Evolutionary conservation across 2,329 filamentous ascomycete species (phyloP).

Genomic region (Phyllosticta capitalensis): DNA sequence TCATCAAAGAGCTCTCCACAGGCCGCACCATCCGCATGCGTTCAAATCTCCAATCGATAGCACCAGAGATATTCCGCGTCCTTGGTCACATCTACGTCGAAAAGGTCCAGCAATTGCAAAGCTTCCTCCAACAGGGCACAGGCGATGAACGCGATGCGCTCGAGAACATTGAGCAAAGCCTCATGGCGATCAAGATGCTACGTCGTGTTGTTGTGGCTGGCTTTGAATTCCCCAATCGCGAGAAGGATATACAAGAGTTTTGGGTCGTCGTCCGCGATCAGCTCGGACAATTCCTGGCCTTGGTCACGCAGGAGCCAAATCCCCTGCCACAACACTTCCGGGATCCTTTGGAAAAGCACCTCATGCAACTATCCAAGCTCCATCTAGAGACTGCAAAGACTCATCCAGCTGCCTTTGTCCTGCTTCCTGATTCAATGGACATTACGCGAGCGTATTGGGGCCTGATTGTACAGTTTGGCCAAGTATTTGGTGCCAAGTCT

Average conservation of each 20-base stretch:
- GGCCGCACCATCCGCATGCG: slow-evolving; percentile 67
- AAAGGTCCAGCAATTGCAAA: slow-evolving; percentile 61
- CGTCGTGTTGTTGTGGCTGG: slow-evolving; percentile 70
- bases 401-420: slow-evolving; percentile 73
- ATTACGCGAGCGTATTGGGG: slow-evolving; percentile 80
- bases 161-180: slow-evolving; percentile 63
- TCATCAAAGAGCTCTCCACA: slow-evolving; percentile 83
- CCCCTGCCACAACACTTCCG: slow-evolving; percentile 42
- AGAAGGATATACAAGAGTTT: slow-evolving; percentile 64
- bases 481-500: slow-evolving; percentile 53
- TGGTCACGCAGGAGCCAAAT: slow-evolving; percentile 49
- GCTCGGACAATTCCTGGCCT: slow-evolving; percentile 63
- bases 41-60: slow-evolving; percentile 64
- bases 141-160: slow-evolving; percentile 51
- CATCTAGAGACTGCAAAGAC: slow-evolving; percentile 75
- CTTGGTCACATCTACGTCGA: slow-evolving; percentile 69
- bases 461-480: slow-evolving; percentile 65
- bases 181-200: slow-evolving; percentile 69
- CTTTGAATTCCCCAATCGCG: slow-evolving; percentile 75
- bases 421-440: slow-evolving; percentile 68
- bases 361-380: slow-evolving; percentile 83
- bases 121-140: slow-evolving; percentile 47
- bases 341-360: slow-evolving; percentile 67
- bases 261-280: slow-evolving; percentile 73
- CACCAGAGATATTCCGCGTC: slow-evolving; percentile 76